Conservation (phyloP, 495 filamentous ascomycete genomes). For the Aspergillus nidulans region DNA sequence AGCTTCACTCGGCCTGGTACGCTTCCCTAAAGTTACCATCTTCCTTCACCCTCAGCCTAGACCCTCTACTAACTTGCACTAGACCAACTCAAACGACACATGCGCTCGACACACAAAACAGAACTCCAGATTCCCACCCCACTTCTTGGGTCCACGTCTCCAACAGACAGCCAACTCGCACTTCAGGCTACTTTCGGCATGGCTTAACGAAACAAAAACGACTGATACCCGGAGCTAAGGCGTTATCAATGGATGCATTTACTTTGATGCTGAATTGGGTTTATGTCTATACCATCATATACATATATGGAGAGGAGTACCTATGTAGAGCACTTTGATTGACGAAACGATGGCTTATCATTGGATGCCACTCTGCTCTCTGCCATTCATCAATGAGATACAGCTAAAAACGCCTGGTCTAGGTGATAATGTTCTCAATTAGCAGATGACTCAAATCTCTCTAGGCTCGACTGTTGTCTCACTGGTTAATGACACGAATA, state of each 20-base stretch:
- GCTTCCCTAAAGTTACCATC: conserved; percentile 7
- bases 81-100: conserved; percentile 48
- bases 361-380: background rate
- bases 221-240: background rate
- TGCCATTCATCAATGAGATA: background rate
- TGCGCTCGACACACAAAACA: conserved; percentile 40
- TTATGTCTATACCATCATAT: background rate
- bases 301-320: background rate
- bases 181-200: conserved; percentile 26
- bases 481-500: too few species aligned
- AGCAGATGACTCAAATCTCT: too few species aligned
- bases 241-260: background rate
- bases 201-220: background rate
- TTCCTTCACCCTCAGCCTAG: background rate
- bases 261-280: background rate
- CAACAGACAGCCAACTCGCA: background rate
- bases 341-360: background rate
- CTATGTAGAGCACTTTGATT: background rate
- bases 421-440: background rate
- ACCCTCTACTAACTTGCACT: background rate
- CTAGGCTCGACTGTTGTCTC: too few species aligned
- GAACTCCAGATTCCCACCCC: conserved; percentile 17
- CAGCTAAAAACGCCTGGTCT: background rate
- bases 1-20: conserved; percentile 47
- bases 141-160: background rate